Evolutionary conservation across 2,329 filamentous ascomycete species (phyloP).

Genomic region (Beauveria varroae): DNA sequence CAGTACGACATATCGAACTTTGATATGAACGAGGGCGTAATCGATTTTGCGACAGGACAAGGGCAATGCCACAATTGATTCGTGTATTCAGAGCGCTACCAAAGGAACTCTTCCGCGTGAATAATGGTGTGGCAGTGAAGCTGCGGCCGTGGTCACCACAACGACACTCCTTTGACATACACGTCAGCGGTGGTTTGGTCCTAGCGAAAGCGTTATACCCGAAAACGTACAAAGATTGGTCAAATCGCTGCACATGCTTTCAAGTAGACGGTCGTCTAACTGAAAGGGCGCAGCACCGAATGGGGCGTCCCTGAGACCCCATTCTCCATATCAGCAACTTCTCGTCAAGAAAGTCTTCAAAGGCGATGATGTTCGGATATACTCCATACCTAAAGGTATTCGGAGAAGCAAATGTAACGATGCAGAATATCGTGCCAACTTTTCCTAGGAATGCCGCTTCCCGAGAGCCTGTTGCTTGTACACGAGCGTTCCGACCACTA

Average conservation of each 20-base stretch:
- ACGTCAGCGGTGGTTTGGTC: not conserved
- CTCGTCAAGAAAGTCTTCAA: constrained; percentile 14
- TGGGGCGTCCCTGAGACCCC: constrained; percentile 17
- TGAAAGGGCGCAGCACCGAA: constrained; percentile 14
- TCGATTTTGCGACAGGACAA: too few species aligned
- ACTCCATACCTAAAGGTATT: constrained; percentile 14
- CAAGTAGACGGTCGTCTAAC: not conserved
- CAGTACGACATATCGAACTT: too few species aligned
- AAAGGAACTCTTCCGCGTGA: constrained; percentile 14
- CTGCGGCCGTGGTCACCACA: constrained; percentile 12
- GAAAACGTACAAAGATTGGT: constrained; percentile 10
- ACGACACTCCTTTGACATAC: constrained; percentile 5
- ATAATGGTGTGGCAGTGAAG: constrained; percentile 9
- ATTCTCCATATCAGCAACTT: constrained; percentile 16
- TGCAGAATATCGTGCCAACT: not conserved
- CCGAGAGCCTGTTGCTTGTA: constrained; percentile 16
- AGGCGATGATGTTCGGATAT: constrained; percentile 13
- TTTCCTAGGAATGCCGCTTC: constrained; percentile 15
- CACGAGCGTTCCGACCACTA: constrained; percentile 19
- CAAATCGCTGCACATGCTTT: too few species aligned
- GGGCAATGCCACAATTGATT: constrained; percentile 7
- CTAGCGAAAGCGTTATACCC: constrained; percentile 10
- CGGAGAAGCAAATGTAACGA: not conserved
- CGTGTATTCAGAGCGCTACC: constrained; percentile 10
- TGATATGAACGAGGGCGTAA: too few species aligned